A percentile compares a stretch with the other conserved stretches of the same genome.
Conservation (phyloP, 2,329 filamentous ascomycete genomes). For the Trichoderma lentiforme region DNA sequence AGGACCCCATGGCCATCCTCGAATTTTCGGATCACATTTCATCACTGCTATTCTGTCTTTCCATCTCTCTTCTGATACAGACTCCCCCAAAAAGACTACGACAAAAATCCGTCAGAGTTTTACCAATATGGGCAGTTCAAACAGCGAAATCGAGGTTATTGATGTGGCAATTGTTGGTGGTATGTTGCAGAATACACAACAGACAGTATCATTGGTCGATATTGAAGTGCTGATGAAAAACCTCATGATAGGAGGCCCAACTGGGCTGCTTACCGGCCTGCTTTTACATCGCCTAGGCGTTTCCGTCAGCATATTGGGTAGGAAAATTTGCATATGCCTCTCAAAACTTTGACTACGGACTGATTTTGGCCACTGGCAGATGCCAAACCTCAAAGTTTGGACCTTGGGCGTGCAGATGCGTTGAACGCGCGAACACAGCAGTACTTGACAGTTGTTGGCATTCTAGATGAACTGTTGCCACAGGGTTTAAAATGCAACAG, state of each 20-base stretch:
- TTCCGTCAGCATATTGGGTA: slow-evolving; percentile 39
- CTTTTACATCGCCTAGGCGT: slow-evolving; percentile 41
- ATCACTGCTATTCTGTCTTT: neutral
- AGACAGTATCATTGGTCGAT: neutral
- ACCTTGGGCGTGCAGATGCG: slow-evolving; percentile 46
- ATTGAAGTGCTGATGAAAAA: neutral
- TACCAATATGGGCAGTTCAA: neutral
- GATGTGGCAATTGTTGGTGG: slow-evolving; percentile 40
- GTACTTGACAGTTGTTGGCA: slow-evolving; percentile 43
- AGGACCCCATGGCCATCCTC: neutral
- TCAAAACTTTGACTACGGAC: neutral
- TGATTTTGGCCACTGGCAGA: slow-evolving; percentile 28
- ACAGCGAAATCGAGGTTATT: slow-evolving; percentile 22
- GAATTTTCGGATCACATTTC: neutral
- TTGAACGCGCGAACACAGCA: slow-evolving; percentile 49
- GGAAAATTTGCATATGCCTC: neutral
- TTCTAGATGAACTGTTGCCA: slow-evolving; percentile 40
- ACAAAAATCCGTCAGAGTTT: neutral
- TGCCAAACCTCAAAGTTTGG: slow-evolving; percentile 36
- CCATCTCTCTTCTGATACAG: neutral
- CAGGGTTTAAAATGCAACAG: slow-evolving; percentile 49
- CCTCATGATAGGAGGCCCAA: slow-evolving; percentile 31
- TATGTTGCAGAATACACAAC: slow-evolving; percentile 19
- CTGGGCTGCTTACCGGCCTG: slow-evolving; percentile 42
- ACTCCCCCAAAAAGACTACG: neutral